Conservation (phyloP, 2,329 filamentous ascomycete genomes). For the Nakataea oryzae region DNA sequence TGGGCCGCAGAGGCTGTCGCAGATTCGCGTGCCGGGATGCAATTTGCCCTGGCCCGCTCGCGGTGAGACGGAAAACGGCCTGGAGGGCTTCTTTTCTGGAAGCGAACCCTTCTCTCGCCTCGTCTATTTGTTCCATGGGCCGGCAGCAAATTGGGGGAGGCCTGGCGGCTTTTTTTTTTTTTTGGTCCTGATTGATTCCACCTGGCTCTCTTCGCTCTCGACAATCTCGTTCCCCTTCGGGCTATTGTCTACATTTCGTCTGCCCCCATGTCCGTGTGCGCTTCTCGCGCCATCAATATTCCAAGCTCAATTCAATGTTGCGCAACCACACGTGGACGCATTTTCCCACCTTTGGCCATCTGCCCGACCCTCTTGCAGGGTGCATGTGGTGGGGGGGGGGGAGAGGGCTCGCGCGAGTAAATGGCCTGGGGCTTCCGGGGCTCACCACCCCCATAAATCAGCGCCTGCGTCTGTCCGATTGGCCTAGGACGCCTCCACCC, state of each 20-base stretch:
- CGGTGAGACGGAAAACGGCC: neutral
- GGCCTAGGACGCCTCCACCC: neutral
- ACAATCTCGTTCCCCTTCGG: too few relatives aligned
- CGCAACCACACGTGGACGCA: too few relatives aligned
- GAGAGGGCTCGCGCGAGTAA: neutral
- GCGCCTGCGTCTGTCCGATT: neutral
- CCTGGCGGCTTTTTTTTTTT: neutral
- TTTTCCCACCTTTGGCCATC: too few relatives aligned
- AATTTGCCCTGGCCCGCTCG: neutral
- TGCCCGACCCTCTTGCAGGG: too few relatives aligned
- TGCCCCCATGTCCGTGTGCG: too few relatives aligned
- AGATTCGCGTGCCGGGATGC: neutral
- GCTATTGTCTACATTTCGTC: too few relatives aligned
- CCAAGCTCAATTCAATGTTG: too few relatives aligned
- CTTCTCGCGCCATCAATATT: too few relatives aligned
- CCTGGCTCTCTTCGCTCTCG: too few relatives aligned
- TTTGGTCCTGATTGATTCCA: neutral
- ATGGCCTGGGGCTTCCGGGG: too few relatives aligned
- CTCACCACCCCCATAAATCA: too few relatives aligned
- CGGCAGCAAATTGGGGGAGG: neutral
- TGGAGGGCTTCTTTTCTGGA: neutral
- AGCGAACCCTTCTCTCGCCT: neutral
- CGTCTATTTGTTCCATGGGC: neutral
- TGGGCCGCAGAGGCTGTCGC: neutral
- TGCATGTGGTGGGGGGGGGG: too few relatives aligned